These are phyloP conservation scores for Wickerhamomyces ciferrii DNA, from an alignment of 805 yeast species.

Conservation along the genomic window DNA sequence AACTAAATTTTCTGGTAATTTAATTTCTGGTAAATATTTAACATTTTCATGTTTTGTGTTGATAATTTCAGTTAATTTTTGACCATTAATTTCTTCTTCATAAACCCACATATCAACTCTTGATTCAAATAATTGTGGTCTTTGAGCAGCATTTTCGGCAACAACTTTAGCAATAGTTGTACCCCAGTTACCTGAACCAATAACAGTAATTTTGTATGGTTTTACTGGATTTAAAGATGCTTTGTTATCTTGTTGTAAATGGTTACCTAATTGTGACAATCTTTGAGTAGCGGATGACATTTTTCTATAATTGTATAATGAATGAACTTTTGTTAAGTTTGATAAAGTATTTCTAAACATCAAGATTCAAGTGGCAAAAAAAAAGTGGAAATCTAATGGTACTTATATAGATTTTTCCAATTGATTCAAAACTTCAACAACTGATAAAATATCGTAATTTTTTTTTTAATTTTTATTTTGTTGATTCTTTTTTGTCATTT, in stretches of 20 bases:
- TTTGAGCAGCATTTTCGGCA: conserved; percentile 76
- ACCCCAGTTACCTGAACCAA: conserved; percentile 99
- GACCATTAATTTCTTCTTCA: conserved; percentile 77
- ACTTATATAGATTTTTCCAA: background rate
- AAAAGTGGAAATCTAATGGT: background rate
- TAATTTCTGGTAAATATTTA: conserved; percentile 85
- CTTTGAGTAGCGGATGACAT: conserved; percentile 16
- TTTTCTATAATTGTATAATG: background rate
- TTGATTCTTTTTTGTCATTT: background rate
- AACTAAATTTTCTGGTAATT: conserved; percentile 76
- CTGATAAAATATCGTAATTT: too few species aligned
- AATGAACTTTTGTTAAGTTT: background rate
- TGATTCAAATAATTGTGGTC: conserved; percentile 66
- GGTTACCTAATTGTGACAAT: conserved; percentile 10
- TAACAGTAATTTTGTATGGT: conserved; percentile 60
- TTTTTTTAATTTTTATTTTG: too few species aligned
- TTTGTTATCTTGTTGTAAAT: background rate
- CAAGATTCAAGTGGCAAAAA: too few species aligned
- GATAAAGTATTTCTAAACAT: background rate
- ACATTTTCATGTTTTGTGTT: conserved; percentile 91
- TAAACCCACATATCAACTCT: conserved; percentile 96
- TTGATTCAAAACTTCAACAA: too few species aligned
- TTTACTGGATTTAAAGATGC: conserved; percentile 1
- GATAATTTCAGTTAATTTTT: conserved; percentile 77
- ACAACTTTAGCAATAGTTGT: conserved; percentile 94